Evolutionary conservation across 2,329 filamentous ascomycete species (phyloP).

Genomic region (Cylindrodendrum hubeiense): DNA sequence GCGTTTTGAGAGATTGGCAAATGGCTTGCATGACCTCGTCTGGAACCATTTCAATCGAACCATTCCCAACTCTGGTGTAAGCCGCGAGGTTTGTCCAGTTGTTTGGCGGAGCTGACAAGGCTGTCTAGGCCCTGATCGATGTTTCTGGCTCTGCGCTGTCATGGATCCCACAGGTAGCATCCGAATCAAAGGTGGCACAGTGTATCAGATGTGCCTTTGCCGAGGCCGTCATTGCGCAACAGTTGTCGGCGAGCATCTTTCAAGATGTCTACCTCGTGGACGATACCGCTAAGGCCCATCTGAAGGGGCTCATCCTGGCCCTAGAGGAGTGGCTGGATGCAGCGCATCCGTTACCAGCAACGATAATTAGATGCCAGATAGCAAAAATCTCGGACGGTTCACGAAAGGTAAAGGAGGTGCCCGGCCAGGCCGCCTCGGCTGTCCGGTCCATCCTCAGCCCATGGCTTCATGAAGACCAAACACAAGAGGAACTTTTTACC

Average conservation of each 20-base stretch:
- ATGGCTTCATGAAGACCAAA: neutral
- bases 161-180: neutral
- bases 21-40: neutral
- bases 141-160: neutral
- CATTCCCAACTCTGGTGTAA: slow-evolving; percentile 3
- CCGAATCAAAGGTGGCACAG: neutral
- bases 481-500: neutral
- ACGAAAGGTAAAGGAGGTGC: neutral
- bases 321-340: slow-evolving; percentile 1
- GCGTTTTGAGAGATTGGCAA: neutral
- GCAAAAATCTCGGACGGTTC: neutral
- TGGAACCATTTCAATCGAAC: neutral
- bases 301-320: neutral
- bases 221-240: slow-evolving; percentile 7
- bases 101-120: neutral
- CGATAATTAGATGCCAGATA: slow-evolving; percentile 5
- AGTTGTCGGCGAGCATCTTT: slow-evolving; percentile 2
- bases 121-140: neutral
- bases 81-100: too few species aligned
- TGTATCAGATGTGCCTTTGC: slow-evolving; percentile 9
- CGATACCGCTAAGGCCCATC: neutral
- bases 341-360: neutral
- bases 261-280: slow-evolving; percentile 1
- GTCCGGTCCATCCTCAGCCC: neutral
- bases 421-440: neutral